Evolutionary conservation across 2,329 filamentous ascomycete genomes (phyloP).

Genomic region (Nannizziopsis barbatae): DNA sequence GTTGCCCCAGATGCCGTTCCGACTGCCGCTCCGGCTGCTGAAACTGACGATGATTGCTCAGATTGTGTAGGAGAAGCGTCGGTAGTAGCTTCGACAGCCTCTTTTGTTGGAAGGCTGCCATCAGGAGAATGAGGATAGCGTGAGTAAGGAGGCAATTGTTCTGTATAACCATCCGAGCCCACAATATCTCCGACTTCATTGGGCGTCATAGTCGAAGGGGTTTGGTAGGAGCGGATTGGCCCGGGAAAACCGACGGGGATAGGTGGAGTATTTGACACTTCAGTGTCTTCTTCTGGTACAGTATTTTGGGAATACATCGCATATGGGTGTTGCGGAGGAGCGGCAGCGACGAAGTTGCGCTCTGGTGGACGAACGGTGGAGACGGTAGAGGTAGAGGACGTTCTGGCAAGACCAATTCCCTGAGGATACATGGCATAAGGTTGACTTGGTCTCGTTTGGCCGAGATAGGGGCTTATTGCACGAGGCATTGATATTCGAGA

Average conservation of each 20-base stretch:
- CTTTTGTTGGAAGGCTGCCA: slow-evolving; percentile 56
- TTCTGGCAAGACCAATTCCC: slow-evolving; percentile 46
- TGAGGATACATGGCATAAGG: slow-evolving; percentile 80
- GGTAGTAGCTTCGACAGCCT: slow-evolving; percentile 23
- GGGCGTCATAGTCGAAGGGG: slow-evolving; percentile 53
- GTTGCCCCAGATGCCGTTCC: too few species aligned
- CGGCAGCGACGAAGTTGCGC: slow-evolving; percentile 49
- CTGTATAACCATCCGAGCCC: slow-evolving; percentile 75
- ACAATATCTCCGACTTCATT: slow-evolving; percentile 82
- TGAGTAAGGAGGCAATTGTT: slow-evolving; percentile 84
- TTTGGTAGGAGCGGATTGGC: slow-evolving; percentile 54
- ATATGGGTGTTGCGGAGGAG: slow-evolving; percentile 72
- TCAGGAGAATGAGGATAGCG: slow-evolving; percentile 51
- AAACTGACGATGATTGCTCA: slow-evolving; percentile 9
- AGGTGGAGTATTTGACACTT: slow-evolving; percentile 23
- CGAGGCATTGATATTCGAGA: slow-evolving; percentile 38
- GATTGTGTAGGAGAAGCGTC: slow-evolving; percentile 37
- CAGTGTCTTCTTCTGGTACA: slow-evolving; percentile 45
- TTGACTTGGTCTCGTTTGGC: slow-evolving; percentile 63
- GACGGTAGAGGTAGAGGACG: slow-evolving; percentile 58
- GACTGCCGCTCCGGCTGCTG: background rate
- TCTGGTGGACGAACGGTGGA: slow-evolving; percentile 53
- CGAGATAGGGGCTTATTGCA: slow-evolving; percentile 55
- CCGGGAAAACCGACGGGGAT: slow-evolving; percentile 66
- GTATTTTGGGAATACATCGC: slow-evolving; percentile 76